phyloP scores from a whole-genome alignment of 169 alveolate species.

The Theileria annulata region DNA sequence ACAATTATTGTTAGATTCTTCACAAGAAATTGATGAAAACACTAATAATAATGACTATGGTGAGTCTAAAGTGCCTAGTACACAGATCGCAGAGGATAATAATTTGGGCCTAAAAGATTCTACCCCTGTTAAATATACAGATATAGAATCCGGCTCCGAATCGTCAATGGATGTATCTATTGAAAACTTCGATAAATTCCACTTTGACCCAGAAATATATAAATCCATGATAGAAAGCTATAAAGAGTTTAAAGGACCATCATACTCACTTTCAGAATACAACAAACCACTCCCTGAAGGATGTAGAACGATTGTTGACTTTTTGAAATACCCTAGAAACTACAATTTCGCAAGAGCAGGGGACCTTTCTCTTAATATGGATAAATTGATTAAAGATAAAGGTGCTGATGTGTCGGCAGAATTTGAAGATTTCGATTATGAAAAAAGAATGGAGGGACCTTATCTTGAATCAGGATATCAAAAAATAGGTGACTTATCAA shows the following conservation, averaged over 20 bases:
- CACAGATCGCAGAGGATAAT: not conserved
- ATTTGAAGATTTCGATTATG: not conserved
- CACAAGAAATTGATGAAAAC: not conserved
- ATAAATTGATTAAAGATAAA: slow-evolving; percentile 1
- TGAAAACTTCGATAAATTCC: not conserved
- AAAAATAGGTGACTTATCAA: slow-evolving; percentile 1
- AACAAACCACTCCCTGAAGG: slow-evolving; percentile 54
- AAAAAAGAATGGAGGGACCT: slow-evolving; percentile 37
- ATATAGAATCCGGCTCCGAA: not conserved
- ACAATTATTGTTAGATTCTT: not conserved
- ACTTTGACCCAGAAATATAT: slow-evolving; percentile 10
- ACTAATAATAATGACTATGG: not conserved
- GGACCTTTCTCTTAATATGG: slow-evolving; percentile 26
- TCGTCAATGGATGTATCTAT: not conserved
- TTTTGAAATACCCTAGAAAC: slow-evolving; percentile 48
- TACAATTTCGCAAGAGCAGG: slow-evolving; percentile 49
- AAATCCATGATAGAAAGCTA: slow-evolving; percentile 11
- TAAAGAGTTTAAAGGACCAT: slow-evolving; percentile 15
- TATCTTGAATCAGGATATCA: slow-evolving; percentile 26
- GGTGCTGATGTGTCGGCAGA: not conserved
- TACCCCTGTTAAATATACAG: not conserved
- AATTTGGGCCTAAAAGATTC: not conserved
- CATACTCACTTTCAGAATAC: slow-evolving; percentile 26
- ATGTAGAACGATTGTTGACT: slow-evolving; percentile 58
- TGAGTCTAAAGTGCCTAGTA: not conserved